Evolutionary conservation across 768 basidiomycete species (phyloP).

Genomic region (Boletus sensibilis): DNA sequence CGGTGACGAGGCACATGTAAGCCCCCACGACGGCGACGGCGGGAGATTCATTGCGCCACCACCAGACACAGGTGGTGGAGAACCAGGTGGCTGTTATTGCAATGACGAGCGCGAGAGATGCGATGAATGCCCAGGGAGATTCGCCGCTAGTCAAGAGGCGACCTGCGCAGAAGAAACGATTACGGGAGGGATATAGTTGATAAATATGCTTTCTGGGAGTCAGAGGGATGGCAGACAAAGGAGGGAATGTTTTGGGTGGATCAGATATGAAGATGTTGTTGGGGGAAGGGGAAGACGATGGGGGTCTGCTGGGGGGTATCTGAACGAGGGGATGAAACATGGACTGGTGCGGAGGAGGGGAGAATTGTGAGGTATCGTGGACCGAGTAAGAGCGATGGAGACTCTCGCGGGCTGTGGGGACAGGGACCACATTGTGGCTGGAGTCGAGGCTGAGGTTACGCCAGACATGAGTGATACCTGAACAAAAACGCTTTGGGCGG

Average conservation of each 20-base stretch:
- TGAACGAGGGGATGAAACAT: slow-evolving; percentile 25
- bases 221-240: slow-evolving; percentile 36
- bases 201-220: slow-evolving; percentile 49
- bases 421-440: slow-evolving; percentile 31
- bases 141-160: slow-evolving; percentile 83
- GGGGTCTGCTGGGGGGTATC: slow-evolving; percentile 23
- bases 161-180: slow-evolving; percentile 73
- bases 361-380: slow-evolving; percentile 7
- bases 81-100: slow-evolving; percentile 81
- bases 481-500: slow-evolving; percentile 6
- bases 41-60: slow-evolving; percentile 80
- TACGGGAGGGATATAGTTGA: slow-evolving; percentile 66
- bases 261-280: slow-evolving; percentile 29
- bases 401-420: slow-evolving; percentile 1
- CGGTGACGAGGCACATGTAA: slow-evolving; percentile 61
- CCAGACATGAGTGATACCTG: slow-evolving; percentile 58
- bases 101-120: slow-evolving; percentile 58
- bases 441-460: slow-evolving; percentile 55
- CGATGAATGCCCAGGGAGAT: slow-evolving; percentile 77
- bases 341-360: slow-evolving; percentile 16
- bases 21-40: slow-evolving; percentile 67
- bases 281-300: slow-evolving; percentile 29
- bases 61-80: slow-evolving; percentile 83
- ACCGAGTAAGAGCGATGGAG: slow-evolving; percentile 10
- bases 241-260: slow-evolving; percentile 32